Evolutionary conservation across 805 yeast species (phyloP).

Genomic region (Kodamaea jinghongensis): DNA sequence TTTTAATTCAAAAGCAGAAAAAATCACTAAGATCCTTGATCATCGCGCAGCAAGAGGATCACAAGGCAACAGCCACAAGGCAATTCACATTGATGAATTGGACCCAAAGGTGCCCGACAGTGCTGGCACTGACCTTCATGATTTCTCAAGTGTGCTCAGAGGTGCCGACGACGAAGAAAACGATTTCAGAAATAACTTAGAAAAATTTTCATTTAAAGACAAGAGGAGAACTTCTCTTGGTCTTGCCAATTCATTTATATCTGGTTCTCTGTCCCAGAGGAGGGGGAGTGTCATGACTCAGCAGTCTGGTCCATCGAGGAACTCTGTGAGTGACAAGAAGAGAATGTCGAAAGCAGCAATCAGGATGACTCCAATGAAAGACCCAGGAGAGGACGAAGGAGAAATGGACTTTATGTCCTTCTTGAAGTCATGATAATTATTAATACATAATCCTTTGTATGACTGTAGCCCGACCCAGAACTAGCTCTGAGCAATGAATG

Average conservation of each 20-base stretch:
- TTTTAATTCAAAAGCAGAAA: no score
- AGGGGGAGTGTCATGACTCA: slow-evolving; percentile 2
- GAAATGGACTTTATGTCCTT: slow-evolving; percentile 41
- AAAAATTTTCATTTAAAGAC: slow-evolving; percentile 24
- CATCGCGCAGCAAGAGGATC: no score
- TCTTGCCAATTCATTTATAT: not conserved
- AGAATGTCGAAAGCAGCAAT: not conserved
- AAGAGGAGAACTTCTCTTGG: slow-evolving; percentile 1
- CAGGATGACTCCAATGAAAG: slow-evolving; percentile 4
- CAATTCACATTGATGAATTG: not conserved
- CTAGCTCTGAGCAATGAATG: no score
- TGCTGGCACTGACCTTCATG: slow-evolving; percentile 23
- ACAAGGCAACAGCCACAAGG: no score
- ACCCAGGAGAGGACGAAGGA: slow-evolving; percentile 15
- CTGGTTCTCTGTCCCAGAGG: not conserved
- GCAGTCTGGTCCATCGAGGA: not conserved
- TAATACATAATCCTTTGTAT: no score
- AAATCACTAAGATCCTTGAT: no score
- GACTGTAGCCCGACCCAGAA: no score
- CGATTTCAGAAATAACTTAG: slow-evolving; percentile 21
- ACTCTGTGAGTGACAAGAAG: slow-evolving; percentile 3
- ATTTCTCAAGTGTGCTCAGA: slow-evolving; percentile 36
- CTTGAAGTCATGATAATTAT: no score
- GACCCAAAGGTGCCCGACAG: slow-evolving; percentile 1
- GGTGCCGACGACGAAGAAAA: slow-evolving; percentile 25